These are phyloP conservation scores for Taphrina populina DNA, from an alignment of 1,139 yeast species.

Conservation along the genomic window DNA sequence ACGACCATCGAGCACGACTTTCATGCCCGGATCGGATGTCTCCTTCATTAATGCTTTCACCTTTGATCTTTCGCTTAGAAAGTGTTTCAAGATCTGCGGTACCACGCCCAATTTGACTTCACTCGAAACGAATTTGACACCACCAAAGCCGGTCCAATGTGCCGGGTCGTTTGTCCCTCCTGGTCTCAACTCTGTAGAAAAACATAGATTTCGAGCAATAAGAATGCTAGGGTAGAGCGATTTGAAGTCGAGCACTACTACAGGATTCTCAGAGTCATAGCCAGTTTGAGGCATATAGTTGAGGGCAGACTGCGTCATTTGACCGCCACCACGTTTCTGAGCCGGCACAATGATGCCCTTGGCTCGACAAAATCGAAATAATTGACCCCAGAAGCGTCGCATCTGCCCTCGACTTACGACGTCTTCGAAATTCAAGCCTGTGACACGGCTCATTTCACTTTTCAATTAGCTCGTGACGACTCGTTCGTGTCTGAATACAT, in stretches of 20 bases:
- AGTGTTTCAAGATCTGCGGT: constrained; percentile 28
- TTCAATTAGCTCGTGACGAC: background rate
- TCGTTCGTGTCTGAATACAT: background rate
- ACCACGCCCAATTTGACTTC: constrained; percentile 26
- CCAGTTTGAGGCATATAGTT: constrained; percentile 33
- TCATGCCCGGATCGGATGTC: constrained; percentile 16
- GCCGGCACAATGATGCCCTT: constrained; percentile 23
- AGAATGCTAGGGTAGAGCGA: constrained; percentile 28
- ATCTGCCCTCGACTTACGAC: constrained; percentile 29
- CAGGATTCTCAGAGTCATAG: constrained; percentile 29
- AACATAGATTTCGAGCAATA: constrained; percentile 30
- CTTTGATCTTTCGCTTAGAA: constrained; percentile 21
- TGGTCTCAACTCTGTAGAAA: constrained; percentile 26
- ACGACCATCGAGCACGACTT: constrained; percentile 27
- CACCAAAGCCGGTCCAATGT: constrained; percentile 31
- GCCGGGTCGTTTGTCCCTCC: constrained; percentile 1
- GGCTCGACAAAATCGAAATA: constrained; percentile 27
- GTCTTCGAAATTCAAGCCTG: constrained; percentile 27
- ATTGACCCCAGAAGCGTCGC: constrained; percentile 29
- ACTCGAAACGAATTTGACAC: constrained; percentile 16
- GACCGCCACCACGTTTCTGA: constrained; percentile 14
- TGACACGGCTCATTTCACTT: constrained; percentile 21
- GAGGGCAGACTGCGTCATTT: constrained; percentile 29
- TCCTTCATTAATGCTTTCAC: constrained; percentile 25
- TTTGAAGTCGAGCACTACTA: constrained; percentile 28